These are phyloP conservation scores for Annulohypoxylon bovei DNA, from an alignment of 495 filamentous ascomycete species.

Conservation along the genomic window DNA sequence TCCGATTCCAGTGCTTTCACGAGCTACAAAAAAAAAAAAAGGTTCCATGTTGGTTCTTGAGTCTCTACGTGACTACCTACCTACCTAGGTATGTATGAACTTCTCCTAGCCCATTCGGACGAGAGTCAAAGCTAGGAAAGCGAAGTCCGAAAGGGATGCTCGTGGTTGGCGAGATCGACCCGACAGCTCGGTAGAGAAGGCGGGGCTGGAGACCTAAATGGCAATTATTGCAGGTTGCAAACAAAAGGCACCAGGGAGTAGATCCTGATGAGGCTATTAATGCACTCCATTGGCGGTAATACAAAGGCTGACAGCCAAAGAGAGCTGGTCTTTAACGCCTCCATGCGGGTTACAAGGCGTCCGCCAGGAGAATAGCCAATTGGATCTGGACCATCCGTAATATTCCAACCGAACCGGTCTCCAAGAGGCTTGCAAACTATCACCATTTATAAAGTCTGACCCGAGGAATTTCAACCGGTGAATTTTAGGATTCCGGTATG, in stretches of 20 bases:
- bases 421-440: constrained; percentile 10
- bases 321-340: constrained; percentile 17
- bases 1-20: constrained; percentile 16
- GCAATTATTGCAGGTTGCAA: constrained; percentile 21
- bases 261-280: constrained; percentile 19
- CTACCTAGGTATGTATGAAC: background rate
- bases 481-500: background rate
- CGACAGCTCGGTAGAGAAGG: constrained; percentile 30
- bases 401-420: background rate
- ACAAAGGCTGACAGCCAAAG: constrained; percentile 26
- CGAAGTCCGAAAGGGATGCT: constrained; percentile 38
- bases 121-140: constrained; percentile 19
- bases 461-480: background rate
- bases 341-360: constrained; percentile 29
- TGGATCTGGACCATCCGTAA: constrained; percentile 18
- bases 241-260: constrained; percentile 27
- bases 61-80: background rate
- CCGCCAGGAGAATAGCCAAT: constrained; percentile 19
- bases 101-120: constrained; percentile 11
- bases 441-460: constrained; percentile 1
- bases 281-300: constrained; percentile 12
- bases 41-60: constrained; percentile 19
- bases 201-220: constrained; percentile 17
- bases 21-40: constrained; percentile 7
- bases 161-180: constrained; percentile 35